Evolutionary conservation across 1,139 yeast genomes (phyloP).

Genomic region (Taiozyma sp.): DNA sequence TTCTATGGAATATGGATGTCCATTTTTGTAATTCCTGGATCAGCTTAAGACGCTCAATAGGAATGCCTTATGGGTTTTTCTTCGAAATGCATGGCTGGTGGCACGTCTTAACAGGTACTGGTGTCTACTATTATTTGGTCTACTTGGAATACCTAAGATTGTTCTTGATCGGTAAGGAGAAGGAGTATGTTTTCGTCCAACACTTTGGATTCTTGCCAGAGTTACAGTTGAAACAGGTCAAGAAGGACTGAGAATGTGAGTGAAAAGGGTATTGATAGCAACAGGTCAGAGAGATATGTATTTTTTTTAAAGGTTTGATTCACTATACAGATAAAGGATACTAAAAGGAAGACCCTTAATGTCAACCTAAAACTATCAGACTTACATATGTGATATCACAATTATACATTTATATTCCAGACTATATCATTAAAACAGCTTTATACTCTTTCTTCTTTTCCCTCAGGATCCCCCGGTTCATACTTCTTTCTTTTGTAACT

Average conservation of each 20-base stretch:
- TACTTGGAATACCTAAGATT: constrained; percentile 63
- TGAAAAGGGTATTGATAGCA: too few relatives aligned
- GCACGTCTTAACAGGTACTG: constrained; percentile 85
- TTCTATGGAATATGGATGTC: constrained; percentile 82
- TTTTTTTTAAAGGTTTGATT: too few relatives aligned
- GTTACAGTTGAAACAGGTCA: constrained; percentile 11
- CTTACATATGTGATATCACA: too few relatives aligned
- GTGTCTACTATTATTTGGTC: constrained; percentile 63
- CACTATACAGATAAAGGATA: not conserved
- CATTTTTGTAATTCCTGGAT: constrained; percentile 69
- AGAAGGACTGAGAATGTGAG: not conserved
- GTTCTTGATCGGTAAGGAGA: constrained; percentile 46
- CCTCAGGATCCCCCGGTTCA: not conserved
- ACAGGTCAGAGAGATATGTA: too few relatives aligned
- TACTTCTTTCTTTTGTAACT: not conserved
- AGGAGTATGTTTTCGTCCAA: constrained; percentile 49
- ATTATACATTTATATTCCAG: not conserved
- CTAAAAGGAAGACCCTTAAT: too few relatives aligned
- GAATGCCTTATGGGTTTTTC: constrained; percentile 83
- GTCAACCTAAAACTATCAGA: too few relatives aligned
- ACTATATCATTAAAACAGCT: not conserved
- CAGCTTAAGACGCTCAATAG: constrained; percentile 56
- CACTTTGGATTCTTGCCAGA: constrained; percentile 44
- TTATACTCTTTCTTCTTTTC: not conserved
- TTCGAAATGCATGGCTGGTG: constrained; percentile 98